phyloP scores from a whole-genome alignment of 805 yeast species.

The Saccharomycopsis synnaedendra region DNA sequence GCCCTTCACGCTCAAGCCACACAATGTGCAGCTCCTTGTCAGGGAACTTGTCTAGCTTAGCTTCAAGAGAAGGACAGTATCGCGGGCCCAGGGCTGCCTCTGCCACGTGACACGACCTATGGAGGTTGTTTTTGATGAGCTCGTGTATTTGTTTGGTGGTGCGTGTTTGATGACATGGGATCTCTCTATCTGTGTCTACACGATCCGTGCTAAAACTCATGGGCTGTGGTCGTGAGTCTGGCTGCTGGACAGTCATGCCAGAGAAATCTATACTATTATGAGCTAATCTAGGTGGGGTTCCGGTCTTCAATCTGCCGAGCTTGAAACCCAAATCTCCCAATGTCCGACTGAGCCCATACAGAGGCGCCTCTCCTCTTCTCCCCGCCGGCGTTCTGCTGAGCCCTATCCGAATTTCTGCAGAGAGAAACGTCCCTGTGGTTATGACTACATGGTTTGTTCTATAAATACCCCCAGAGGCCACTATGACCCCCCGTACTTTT shows the following conservation, averaged over 20 bases:
- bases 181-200: constrained; percentile 45
- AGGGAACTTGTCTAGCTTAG: constrained; percentile 72
- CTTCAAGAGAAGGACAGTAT: constrained; percentile 94
- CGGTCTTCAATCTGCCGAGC: constrained; percentile 87
- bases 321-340: constrained; percentile 66
- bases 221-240: constrained; percentile 80
- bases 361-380: constrained; percentile 84
- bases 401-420: constrained; percentile 94
- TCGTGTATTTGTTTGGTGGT: constrained; percentile 73
- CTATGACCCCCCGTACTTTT: constrained; percentile 57
- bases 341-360: constrained; percentile 79
- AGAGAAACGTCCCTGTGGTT: constrained; percentile 91
- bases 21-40: constrained; percentile 68
- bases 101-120: constrained; percentile 78
- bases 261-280: constrained; percentile 59
- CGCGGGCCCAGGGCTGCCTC: constrained; percentile 96
- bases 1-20: constrained; percentile 97
- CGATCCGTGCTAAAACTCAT: constrained; percentile 74
- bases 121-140: constrained; percentile 55
- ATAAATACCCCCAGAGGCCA: constrained; percentile 55
- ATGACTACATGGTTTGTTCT: constrained; percentile 62
- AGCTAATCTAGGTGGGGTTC: constrained; percentile 89
- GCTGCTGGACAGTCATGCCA: constrained; percentile 55
- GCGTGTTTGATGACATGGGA: constrained; percentile 63
- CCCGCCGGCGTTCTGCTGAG: constrained; percentile 76